Percentiles rank a stretch among this genome's conserved stretches.
Conservation (phyloP, 805 yeast species). For the Metschnikowia gelsemii region DNA sequence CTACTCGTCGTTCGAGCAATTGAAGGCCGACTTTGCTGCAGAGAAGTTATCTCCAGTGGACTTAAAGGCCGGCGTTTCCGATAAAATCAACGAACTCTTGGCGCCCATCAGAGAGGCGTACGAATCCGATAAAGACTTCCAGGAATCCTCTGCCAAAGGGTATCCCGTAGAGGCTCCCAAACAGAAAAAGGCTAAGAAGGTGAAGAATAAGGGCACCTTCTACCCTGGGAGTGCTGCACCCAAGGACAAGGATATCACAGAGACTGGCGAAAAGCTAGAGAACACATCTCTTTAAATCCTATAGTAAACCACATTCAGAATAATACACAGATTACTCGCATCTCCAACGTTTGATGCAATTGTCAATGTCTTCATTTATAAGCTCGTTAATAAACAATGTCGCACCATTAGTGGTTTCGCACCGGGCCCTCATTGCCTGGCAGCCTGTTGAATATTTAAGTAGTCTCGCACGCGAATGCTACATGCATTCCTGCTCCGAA, state of each 20-base stretch:
- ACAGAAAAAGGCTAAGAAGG: conserved; percentile 67
- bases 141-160: conserved; percentile 71
- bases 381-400: too few relatives aligned
- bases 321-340: too few relatives aligned
- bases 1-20: conserved; percentile 62
- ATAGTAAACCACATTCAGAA: too few relatives aligned
- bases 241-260: conserved; percentile 28
- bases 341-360: neutral
- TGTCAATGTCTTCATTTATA: too few relatives aligned
- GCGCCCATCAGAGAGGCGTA: conserved; percentile 81
- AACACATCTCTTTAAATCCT: conserved; percentile 33
- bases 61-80: conserved; percentile 88
- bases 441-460: too few relatives aligned
- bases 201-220: conserved; percentile 84
- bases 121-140: conserved; percentile 63
- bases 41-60: conserved; percentile 89
- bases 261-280: conserved; percentile 38
- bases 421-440: too few relatives aligned
- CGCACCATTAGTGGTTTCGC: too few relatives aligned
- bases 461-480: conserved; percentile 1
- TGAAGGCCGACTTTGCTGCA: conserved; percentile 69
- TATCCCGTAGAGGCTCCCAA: conserved; percentile 73
- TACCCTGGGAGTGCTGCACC: conserved; percentile 87
- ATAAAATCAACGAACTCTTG: conserved; percentile 73
- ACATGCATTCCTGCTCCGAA: conserved; percentile 10